phyloP scores from a whole-genome alignment of 2,329 filamentous ascomycete genomes.

The Fusarium piperis region DNA sequence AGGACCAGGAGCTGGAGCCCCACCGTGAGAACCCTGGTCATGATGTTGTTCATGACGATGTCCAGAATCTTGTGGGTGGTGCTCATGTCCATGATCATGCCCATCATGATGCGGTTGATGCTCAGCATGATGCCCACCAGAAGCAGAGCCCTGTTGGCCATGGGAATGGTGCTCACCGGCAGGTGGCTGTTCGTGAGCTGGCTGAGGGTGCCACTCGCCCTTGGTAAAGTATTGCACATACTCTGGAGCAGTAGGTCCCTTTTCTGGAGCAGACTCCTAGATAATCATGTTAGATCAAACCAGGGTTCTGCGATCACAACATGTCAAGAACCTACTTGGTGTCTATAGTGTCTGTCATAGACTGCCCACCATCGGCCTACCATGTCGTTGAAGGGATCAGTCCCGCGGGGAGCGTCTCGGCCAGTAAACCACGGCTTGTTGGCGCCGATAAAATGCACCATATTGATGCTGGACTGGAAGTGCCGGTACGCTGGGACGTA shows the following conservation, averaged over 20 bases:
- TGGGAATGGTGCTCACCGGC: constrained; percentile 38
- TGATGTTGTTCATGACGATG: constrained; percentile 30
- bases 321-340: constrained; percentile 53
- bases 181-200: constrained; percentile 30
- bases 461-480: constrained; percentile 87
- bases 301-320: background rate
- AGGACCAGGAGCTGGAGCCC: constrained; percentile 31
- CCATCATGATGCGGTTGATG: constrained; percentile 11
- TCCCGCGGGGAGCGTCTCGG: constrained; percentile 62
- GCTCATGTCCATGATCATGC: constrained; percentile 2
- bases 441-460: constrained; percentile 93
- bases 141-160: constrained; percentile 36
- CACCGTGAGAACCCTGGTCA: constrained; percentile 24
- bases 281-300: constrained; percentile 10
- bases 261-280: constrained; percentile 31
- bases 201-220: constrained; percentile 57
- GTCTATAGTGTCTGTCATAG: constrained; percentile 85
- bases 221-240: constrained; percentile 64
- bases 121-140: constrained; percentile 26
- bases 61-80: constrained; percentile 24
- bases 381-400: constrained; percentile 82
- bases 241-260: constrained; percentile 39
- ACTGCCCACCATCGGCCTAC: constrained; percentile 92
- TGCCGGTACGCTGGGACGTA: constrained; percentile 95
- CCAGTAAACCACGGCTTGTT: constrained; percentile 88